phyloP scores from a whole-genome alignment of 2,329 filamentous ascomycete species.

The Phaeomoniella chlamydospora region DNA sequence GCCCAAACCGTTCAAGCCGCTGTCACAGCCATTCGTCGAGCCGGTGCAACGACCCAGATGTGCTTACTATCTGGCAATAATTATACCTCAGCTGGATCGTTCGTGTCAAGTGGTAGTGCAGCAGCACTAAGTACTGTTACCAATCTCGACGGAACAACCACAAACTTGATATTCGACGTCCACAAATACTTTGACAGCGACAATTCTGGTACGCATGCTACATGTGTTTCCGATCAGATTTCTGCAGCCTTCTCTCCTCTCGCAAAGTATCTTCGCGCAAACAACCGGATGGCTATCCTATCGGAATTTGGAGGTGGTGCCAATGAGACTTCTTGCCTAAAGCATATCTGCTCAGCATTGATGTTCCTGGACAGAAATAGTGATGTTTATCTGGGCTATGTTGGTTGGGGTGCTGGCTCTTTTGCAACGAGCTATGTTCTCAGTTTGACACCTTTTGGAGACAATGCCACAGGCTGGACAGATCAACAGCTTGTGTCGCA shows the following conservation, averaged over 20 bases:
- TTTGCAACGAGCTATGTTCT: constrained; percentile 14
- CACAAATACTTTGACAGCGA: constrained; percentile 48
- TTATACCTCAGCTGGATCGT: constrained; percentile 36
- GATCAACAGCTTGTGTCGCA: constrained; percentile 7
- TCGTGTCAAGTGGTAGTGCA: constrained; percentile 35
- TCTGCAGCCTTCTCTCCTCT: constrained; percentile 30
- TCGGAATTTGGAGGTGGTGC: constrained; percentile 35
- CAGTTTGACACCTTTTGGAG: constrained; percentile 7
- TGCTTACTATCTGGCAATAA: constrained; percentile 49
- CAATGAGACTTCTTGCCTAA: constrained; percentile 15
- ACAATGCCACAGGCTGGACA: constrained; percentile 5
- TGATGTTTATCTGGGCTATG: constrained; percentile 20
- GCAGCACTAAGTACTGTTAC: constrained; percentile 37
- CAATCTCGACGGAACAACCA: constrained; percentile 44
- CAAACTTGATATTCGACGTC: constrained; percentile 43
- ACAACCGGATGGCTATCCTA: constrained; percentile 34
- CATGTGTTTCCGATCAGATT: constrained; percentile 40
- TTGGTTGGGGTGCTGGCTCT: constrained; percentile 22
- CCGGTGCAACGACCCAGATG: constrained; percentile 47
- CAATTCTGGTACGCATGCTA: constrained; percentile 36
- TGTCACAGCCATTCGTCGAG: constrained; percentile 50
- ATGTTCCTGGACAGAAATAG: constrained; percentile 17
- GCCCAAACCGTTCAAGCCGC: constrained; percentile 45
- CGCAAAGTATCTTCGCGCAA: constrained; percentile 31
- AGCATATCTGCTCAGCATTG: constrained; percentile 17